A percentile compares a stretch with the other conserved stretches of the same genome.
Evolutionary conservation across 768 basidiomycete genomes (phyloP).

Genomic region (Suillus weaverae): DNA sequence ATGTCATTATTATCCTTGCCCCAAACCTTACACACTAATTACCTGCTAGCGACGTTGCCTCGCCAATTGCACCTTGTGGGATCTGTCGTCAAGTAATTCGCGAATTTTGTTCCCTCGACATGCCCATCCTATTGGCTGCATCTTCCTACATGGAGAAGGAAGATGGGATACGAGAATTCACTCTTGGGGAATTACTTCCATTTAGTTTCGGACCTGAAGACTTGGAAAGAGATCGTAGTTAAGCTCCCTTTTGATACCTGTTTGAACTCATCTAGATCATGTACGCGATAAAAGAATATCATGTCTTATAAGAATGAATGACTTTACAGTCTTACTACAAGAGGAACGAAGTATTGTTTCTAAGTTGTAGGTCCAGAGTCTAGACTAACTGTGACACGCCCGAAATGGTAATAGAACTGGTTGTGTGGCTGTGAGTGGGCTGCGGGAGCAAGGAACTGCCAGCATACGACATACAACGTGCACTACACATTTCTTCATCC

Average conservation of each 20-base stretch:
- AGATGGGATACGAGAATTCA: conserved; percentile 57
- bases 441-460: not conserved
- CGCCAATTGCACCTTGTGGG: conserved; percentile 82
- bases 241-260: not conserved
- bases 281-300: not conserved
- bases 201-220: conserved; percentile 89
- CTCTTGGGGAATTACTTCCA: conserved; percentile 73
- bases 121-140: conserved; percentile 73
- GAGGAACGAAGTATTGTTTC: not conserved
- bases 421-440: not conserved
- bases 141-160: conserved; percentile 52
- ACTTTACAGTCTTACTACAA: not conserved
- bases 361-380: not conserved
- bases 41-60: conserved; percentile 59
- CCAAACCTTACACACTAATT: not conserved
- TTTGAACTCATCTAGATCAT: not conserved
- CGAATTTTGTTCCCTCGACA: conserved; percentile 77
- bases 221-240: conserved; percentile 39
- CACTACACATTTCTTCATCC: conserved; percentile 2
- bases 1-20: conserved; percentile 23
- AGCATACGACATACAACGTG: not conserved
- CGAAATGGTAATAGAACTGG: not conserved
- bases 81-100: conserved; percentile 90
- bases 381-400: not conserved
- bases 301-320: not conserved